These are phyloP conservation scores for Podospora sp. DNA, from an alignment of 495 filamentous ascomycete species.

Conservation along the genomic window DNA sequence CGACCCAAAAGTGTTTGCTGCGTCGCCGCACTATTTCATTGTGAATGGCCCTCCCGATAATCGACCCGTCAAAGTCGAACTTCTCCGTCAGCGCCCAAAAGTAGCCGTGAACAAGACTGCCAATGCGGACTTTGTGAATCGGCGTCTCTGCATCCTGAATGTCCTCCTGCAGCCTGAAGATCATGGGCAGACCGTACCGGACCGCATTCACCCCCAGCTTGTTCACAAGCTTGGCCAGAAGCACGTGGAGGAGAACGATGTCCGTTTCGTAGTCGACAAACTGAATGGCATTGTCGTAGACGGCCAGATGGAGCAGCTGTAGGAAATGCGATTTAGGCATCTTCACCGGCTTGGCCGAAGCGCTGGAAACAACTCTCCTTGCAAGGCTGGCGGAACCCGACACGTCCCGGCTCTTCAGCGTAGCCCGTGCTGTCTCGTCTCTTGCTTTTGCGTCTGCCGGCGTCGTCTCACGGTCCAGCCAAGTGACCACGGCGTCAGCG, in stretches of 20 bases:
- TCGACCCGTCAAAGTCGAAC: constrained; percentile 72
- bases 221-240: constrained; percentile 70
- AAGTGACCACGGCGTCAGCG: constrained; percentile 76
- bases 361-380: constrained; percentile 69
- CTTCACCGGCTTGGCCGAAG: constrained; percentile 61
- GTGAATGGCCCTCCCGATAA: constrained; percentile 67
- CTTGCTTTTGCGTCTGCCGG: constrained; percentile 63
- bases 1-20: constrained; percentile 73
- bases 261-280: constrained; percentile 69
- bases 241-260: constrained; percentile 71
- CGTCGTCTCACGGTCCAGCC: constrained; percentile 79
- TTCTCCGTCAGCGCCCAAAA: constrained; percentile 75
- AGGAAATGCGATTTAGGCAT: constrained; percentile 68
- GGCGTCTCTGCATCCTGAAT: constrained; percentile 65
- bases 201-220: constrained; percentile 83
- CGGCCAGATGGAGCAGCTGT: constrained; percentile 79
- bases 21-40: constrained; percentile 74
- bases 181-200: constrained; percentile 81
- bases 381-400: constrained; percentile 41
- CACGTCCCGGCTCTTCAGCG: constrained; percentile 38
- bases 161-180: constrained; percentile 83
- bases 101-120: constrained; percentile 84
- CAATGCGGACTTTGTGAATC: constrained; percentile 70
- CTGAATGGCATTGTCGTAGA: constrained; percentile 83
- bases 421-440: constrained; percentile 53